Base-by-base conservation (phyloP, 352 stramenopile genomes). In the Phytophthora pinifolia region DNA sequence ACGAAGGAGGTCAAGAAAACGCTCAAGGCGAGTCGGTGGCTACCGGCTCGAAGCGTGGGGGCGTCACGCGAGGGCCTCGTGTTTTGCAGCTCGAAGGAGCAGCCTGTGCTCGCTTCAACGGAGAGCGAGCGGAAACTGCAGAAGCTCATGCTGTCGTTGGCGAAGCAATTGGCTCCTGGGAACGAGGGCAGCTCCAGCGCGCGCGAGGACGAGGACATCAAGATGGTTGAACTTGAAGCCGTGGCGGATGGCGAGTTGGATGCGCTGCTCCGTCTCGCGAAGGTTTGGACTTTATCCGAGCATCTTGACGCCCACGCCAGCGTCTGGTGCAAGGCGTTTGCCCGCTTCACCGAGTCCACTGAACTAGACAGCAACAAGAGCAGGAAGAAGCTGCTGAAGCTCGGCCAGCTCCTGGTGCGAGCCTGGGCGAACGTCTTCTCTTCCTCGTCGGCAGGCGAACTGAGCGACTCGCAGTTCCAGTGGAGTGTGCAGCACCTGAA, bases 1-100 rank as follows among this genome's bases (percentile, higher is more conserved):
- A 32, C 52, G 0, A 79, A 78, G 14, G 46, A 49, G 27, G 60
- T 87, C 7, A 78, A 77, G 30, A 86, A 77, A 34, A 61, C 54
- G 0, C 49, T 85, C 7, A 85, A 81, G 46, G 27, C 49, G 0
- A 62, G 45, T 5, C 29, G 46, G 14, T 85, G 75, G 75, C 33
- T 85, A 9, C 70, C 70, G 39, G 67, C 62, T 7, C 65, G 51
- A 32, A 50, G 47, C 20, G 14, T 74, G 15, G 34, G 41, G 36
- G 48, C 18, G 14, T 25, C 1, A 37, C 36, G 20, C 34, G 54
- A 30, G 54, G 56, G 25, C 14, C 17, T 58, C 12, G 22, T 46
- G 22, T 61, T 65, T 41, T 78, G 70, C 31, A 57, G 56, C 15
- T 53, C 47, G 13, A 67, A 70, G 13, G 72, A 83, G 1, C 48